A percentile compares a stretch with the other conserved stretches of the same genome.
Evolutionary conservation across 2,329 filamentous ascomycete species (phyloP).

Genomic region (Neopestalotiopsis sp.): DNA sequence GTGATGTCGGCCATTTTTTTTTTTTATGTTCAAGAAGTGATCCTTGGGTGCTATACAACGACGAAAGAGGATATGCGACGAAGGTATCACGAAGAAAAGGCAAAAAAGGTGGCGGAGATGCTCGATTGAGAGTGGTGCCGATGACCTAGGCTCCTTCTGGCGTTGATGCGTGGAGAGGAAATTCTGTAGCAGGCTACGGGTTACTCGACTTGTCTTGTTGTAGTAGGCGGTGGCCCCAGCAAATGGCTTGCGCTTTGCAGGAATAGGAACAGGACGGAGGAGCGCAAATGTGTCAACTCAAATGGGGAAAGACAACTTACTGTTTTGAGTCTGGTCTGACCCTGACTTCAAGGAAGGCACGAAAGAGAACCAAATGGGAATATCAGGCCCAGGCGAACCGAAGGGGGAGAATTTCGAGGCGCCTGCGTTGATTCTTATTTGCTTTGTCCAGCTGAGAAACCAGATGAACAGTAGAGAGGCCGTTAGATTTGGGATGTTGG

Average conservation of each 20-base stretch:
- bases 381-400: constrained; percentile 26
- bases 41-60: not conserved
- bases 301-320: constrained; percentile 51
- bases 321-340: constrained; percentile 55
- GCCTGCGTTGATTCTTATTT: constrained; percentile 40
- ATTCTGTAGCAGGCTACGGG: constrained; percentile 49
- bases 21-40: constrained; percentile 28
- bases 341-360: constrained; percentile 47
- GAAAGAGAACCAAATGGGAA: constrained; percentile 39
- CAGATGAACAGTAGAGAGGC: constrained; percentile 10
- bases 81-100: constrained; percentile 58
- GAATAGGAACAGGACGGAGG: constrained; percentile 51
- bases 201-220: constrained; percentile 38
- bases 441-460: constrained; percentile 28
- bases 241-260: constrained; percentile 17
- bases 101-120: constrained; percentile 64
- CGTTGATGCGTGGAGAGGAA: constrained; percentile 54
- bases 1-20: constrained; percentile 79
- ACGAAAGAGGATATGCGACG: constrained; percentile 20
- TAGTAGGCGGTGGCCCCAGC: constrained; percentile 28
- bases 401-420: not conserved
- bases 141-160: constrained; percentile 72
- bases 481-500: constrained; percentile 7
- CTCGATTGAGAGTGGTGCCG: constrained; percentile 70
- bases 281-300: constrained; percentile 6